Conservation (phyloP, 164 flowering plant species). For the Stephania cephalantha region DNA sequence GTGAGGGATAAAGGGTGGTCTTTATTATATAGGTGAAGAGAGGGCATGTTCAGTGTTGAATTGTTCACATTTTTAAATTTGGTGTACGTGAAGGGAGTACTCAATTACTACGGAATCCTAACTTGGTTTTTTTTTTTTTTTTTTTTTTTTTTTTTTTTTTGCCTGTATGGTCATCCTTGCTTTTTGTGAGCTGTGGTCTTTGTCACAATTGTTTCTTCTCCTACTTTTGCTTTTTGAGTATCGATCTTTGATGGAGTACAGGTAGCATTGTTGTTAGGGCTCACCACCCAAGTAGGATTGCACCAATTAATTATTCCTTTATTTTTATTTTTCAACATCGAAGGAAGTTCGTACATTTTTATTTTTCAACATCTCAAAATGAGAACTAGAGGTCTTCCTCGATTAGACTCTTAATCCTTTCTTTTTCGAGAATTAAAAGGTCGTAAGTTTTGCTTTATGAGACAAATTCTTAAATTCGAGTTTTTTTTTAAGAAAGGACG, state of each 20-base stretch:
- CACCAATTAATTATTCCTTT: not conserved
- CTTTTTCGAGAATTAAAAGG: no score
- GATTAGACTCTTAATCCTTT: no score
- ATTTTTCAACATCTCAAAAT: no score
- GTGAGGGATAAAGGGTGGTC: not conserved
- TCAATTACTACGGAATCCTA: conserved; percentile 14
- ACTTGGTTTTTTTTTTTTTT: not conserved
- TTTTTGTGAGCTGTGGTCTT: conserved; percentile 9
- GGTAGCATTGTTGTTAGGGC: conserved; percentile 2
- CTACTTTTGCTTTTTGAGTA: not conserved
- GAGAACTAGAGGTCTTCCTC: no score
- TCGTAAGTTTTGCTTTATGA: no score
- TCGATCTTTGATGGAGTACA: not conserved
- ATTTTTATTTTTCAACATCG: no score
- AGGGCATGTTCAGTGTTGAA: not conserved
- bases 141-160: not conserved
- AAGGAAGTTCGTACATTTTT: no score
- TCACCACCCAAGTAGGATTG: not conserved
- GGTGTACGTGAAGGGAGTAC: conserved; percentile 10
- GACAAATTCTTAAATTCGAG: no score
- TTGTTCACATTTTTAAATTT: not conserved
- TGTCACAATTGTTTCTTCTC: not conserved
- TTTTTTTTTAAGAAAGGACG: no score
- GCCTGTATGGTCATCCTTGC: conserved; percentile 2
- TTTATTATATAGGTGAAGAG: conserved; percentile 7